A percentile compares a stretch with the other conserved stretches of the same genome.
These are phyloP conservation scores for Marvania coccoides DNA, from an alignment of 139 green algal genomes.

Conservation along the genomic window DNA sequence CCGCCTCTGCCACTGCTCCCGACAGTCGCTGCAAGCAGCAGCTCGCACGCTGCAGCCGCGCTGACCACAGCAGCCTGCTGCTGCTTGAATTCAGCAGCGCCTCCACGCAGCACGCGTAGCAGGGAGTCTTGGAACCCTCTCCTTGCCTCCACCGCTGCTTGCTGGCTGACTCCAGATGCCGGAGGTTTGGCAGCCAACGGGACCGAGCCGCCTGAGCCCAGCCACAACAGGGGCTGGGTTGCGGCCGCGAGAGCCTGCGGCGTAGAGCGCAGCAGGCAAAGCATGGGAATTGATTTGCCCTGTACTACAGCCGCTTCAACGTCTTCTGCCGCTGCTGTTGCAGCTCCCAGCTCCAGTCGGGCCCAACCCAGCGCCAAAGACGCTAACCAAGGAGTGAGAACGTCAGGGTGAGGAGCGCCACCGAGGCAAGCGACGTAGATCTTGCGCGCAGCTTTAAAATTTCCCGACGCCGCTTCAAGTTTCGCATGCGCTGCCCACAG, in stretches of 20 bases:
- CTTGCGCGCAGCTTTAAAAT: slow-evolving; percentile 39
- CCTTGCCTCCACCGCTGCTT: slow-evolving; percentile 7
- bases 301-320: background rate
- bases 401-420: too few relatives aligned
- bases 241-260: background rate
- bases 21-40: background rate
- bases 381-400: background rate
- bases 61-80: background rate
- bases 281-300: background rate
- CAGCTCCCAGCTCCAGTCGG: slow-evolving; percentile 7
- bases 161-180: background rate
- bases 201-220: slow-evolving; percentile 8
- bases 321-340: background rate
- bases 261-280: background rate
- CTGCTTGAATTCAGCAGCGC: background rate
- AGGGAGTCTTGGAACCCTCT: slow-evolving; percentile 12
- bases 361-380: slow-evolving; percentile 2
- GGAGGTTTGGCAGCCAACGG: background rate
- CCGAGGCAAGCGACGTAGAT: slow-evolving; percentile 31
- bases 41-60: background rate
- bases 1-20: background rate
- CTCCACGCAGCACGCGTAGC: background rate
- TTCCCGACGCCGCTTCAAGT: slow-evolving; percentile 29
- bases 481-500: slow-evolving; percentile 38
- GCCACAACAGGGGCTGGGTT: slow-evolving; percentile 5